Evolutionary conservation across 805 yeast species (phyloP).

Genomic region (Pichia sporocuriosa): DNA sequence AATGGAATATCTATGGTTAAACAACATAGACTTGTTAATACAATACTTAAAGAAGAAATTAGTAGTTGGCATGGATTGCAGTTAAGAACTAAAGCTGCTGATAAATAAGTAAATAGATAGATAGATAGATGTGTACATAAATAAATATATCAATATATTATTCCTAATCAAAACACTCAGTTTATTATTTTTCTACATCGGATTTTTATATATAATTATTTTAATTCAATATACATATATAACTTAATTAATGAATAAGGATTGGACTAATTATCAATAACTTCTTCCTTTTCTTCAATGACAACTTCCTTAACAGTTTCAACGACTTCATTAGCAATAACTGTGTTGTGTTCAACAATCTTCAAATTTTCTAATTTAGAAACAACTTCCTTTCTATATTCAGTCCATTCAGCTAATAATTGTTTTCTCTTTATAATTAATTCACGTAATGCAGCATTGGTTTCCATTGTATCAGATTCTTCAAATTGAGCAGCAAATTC

Average conservation of each 20-base stretch:
- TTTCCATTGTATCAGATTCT: conserved; percentile 93
- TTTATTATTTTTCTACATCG: too few species aligned
- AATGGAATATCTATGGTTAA: conserved; percentile 79
- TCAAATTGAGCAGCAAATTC: conserved; percentile 91
- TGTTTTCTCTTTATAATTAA: conserved; percentile 77
- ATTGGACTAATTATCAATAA: conserved; percentile 36
- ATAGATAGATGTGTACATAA: not conserved
- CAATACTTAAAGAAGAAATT: conserved; percentile 75
- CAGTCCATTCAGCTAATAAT: conserved; percentile 77
- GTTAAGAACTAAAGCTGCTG: conserved; percentile 60
- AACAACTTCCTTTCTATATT: conserved; percentile 58
- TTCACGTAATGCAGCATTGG: conserved; percentile 85
- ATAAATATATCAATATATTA: not conserved
- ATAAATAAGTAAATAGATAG: conserved; percentile 2
- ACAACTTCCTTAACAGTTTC: conserved; percentile 77
- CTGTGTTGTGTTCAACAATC: conserved; percentile 37
- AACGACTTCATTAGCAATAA: conserved; percentile 51
- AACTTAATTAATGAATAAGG: not conserved
- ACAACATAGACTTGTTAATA: conserved; percentile 88
- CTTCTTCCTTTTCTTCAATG: conserved; percentile 65
- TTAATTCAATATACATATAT: not conserved
- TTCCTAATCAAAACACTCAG: too few species aligned
- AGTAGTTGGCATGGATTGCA: conserved; percentile 93
- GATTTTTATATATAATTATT: too few species aligned
- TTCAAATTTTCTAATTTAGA: conserved; percentile 44